A percentile compares a stretch with the other conserved stretches of the same genome.
Conservation (phyloP, 148 eudicot genomes). For the Rhododendron simsii region DNA sequence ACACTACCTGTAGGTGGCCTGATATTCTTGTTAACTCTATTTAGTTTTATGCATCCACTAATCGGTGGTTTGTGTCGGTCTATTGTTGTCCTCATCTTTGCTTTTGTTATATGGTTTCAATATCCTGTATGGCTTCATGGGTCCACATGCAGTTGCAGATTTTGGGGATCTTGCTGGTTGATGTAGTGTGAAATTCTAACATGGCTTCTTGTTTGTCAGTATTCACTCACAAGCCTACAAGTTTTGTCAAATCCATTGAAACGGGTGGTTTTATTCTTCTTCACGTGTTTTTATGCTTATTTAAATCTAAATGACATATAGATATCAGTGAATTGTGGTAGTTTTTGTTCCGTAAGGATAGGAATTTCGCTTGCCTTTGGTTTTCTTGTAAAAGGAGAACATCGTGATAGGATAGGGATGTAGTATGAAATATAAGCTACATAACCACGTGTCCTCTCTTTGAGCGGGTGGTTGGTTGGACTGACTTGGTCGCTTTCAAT, state of each 20-base stretch:
- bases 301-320: neutral
- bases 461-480: neutral
- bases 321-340: neutral
- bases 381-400: neutral
- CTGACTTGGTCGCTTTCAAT: neutral
- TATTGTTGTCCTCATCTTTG: neutral
- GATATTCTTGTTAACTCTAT: constrained; percentile 9
- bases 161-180: neutral
- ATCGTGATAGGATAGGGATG: too few species aligned
- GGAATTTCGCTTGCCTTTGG: neutral
- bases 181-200: neutral
- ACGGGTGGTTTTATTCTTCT: neutral
- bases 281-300: neutral
- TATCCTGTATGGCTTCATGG: neutral
- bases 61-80: constrained; percentile 9
- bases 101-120: neutral
- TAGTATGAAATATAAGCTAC: too few species aligned
- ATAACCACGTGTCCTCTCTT: neutral
- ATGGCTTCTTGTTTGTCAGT: neutral
- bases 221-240: neutral
- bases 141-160: neutral
- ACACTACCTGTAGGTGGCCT: neutral
- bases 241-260: neutral
- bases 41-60: constrained; percentile 19
- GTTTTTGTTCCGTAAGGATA: neutral